phyloP scores from a whole-genome alignment of 805 yeast genomes.

The Candida tammaniensis region DNA sequence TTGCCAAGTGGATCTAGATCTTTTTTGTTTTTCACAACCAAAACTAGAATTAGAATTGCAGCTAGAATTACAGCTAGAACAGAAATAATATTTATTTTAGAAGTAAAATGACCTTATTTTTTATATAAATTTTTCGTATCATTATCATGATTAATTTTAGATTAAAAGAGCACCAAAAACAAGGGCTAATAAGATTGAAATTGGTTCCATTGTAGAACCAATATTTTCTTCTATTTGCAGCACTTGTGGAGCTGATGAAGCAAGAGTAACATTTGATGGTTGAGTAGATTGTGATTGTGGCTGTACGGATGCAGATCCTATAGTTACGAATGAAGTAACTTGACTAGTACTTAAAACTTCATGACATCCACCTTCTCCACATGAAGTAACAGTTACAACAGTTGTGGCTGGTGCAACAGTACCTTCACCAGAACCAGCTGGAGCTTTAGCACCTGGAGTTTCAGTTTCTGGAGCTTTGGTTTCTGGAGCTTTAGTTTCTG shows the following conservation, averaged over 20 bases:
- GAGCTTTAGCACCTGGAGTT: constrained; percentile 8
- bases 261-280: constrained; percentile 2
- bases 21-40: too few species aligned
- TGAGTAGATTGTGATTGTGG: constrained; percentile 10
- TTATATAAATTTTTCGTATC: too few species aligned
- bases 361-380: constrained; percentile 25
- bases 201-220: constrained; percentile 7
- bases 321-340: constrained; percentile 31
- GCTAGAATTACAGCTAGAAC: too few species aligned
- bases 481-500: constrained; percentile 3
- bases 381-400: constrained; percentile 28
- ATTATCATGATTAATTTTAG: too few species aligned
- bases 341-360: constrained; percentile 16
- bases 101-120: too few species aligned
- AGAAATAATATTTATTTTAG: too few species aligned
- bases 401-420: constrained; percentile 10
- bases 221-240: constrained; percentile 1
- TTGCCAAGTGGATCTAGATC: too few species aligned
- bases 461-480: constrained; percentile 5
- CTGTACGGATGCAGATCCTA: constrained; percentile 28
- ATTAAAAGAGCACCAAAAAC: constrained; percentile 6
- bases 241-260: constrained; percentile 3
- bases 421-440: constrained; percentile 5
- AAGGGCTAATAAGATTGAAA: constrained; percentile 4
- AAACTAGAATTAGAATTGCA: too few species aligned